phyloP scores from a whole-genome alignment of 257 asterid genomes.

The Salvia hispanica region DNA sequence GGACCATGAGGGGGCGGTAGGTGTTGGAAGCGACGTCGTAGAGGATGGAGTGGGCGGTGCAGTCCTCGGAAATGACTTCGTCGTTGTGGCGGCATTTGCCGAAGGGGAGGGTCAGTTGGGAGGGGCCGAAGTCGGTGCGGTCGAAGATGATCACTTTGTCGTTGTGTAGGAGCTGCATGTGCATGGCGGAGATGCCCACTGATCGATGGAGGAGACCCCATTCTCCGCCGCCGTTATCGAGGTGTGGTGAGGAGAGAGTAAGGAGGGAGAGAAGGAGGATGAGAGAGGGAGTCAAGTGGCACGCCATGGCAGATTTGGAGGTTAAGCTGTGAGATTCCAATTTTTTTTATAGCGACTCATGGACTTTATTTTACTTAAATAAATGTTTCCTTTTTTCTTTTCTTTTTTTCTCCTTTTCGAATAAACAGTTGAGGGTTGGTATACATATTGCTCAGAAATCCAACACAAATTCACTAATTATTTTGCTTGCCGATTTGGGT shows the following conservation, averaged over 20 bases:
- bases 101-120: slow-evolving; percentile 57
- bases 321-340: slow-evolving; percentile 7
- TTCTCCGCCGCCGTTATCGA: slow-evolving; percentile 42
- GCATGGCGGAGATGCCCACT: slow-evolving; percentile 91
- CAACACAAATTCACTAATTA: not conserved
- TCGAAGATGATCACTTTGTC: slow-evolving; percentile 80
- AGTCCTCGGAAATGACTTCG: slow-evolving; percentile 48
- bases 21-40: slow-evolving; percentile 67
- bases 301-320: slow-evolving; percentile 21
- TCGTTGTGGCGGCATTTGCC: slow-evolving; percentile 62
- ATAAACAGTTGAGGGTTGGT: not conserved
- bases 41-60: slow-evolving; percentile 77
- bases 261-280: slow-evolving; percentile 31
- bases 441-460: not conserved
- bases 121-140: slow-evolving; percentile 77
- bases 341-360: slow-evolving; percentile 9
- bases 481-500: too few species aligned
- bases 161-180: slow-evolving; percentile 83
- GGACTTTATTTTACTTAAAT: not conserved
- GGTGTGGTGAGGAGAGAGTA: slow-evolving; percentile 3
- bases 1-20: slow-evolving; percentile 72
- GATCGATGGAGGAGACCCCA: slow-evolving; percentile 57
- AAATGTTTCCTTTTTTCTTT: not conserved
- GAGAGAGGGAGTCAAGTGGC: slow-evolving; percentile 18
- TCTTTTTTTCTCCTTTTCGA: not conserved